Evolutionary conservation across 768 basidiomycete species (phyloP), one percentile per base, ranked within the genome.

Genomic region (Lactarius pseudohatsudake): DNA sequence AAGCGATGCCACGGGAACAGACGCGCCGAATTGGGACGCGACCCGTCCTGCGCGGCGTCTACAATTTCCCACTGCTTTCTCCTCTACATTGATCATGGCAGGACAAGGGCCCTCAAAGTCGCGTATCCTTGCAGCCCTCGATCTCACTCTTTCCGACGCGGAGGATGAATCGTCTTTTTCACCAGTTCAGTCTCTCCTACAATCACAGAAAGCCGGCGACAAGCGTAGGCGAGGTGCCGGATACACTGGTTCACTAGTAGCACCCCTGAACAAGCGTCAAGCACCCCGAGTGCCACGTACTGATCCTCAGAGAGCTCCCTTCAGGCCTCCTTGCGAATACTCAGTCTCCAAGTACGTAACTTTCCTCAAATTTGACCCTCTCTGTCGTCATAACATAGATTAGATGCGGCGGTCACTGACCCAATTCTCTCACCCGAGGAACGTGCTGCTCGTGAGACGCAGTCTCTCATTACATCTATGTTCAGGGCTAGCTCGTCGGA

Each of bases 121-220:
- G 13, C 70, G 70, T 9, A 53, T 70, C 16, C 68, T 70, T 16
- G 70, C 70, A 9, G 70, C 70, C 9, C 69, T 70, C 26, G 69
- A 70, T 38, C 28, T 64, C 38, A 63, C 69, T n/a, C 18, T 8
- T 30, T 11, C 30, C 5, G 50, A 61, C 13, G 13, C 22, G 2
- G 59, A 63, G 40, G 56, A 63, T 18, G 66, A 28, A 4, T 2
- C 57, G 10, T 59, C 56, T 1, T 16, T 58, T 59, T n/a, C 41
- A 0, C 45, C 64, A 63, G 22, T 50, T 10, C 38, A 18, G 36
- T 4, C 6, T 6, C 45, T 58, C 30, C 26, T 61, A 6, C 30
- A 57, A 11, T 54, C 58, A 9, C 56, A 53, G 18, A 43, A 57
- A 28, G 1, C 34, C 13, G 60, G 54, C 11, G 56, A 22, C 32